Evolutionary conservation across 352 stramenopile genomes (phyloP).

Genomic region (Phytophthora quininea): DNA sequence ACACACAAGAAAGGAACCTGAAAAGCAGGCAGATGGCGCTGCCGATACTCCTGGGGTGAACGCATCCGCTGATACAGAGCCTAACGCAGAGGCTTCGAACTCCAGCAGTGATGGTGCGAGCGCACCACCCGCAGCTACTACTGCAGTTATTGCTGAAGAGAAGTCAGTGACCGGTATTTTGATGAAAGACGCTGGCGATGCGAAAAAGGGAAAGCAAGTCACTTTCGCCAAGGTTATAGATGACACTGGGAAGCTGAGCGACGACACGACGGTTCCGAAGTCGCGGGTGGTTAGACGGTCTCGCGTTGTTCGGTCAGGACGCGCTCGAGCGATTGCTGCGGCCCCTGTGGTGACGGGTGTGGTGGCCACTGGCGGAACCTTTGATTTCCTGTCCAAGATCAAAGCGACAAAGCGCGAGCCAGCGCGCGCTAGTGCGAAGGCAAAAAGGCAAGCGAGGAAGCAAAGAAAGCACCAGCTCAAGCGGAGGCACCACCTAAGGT

Average conservation of each 20-base stretch:
- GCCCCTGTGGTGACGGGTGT: slow-evolving; percentile 61
- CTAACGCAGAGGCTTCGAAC: slow-evolving; percentile 6
- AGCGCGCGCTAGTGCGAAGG: slow-evolving; percentile 15
- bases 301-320: slow-evolving; percentile 38
- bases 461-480: slow-evolving; percentile 26
- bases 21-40: slow-evolving; percentile 14
- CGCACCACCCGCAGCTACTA: slow-evolving; percentile 7
- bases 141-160: slow-evolving; percentile 10
- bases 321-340: slow-evolving; percentile 20
- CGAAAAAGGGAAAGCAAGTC: slow-evolving; percentile 54
- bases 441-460: slow-evolving; percentile 20
- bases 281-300: slow-evolving; percentile 38
- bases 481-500: slow-evolving; percentile 34
- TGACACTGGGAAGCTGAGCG: slow-evolving; percentile 29
- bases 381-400: slow-evolving; percentile 90
- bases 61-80: background rate
- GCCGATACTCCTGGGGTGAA: background rate
- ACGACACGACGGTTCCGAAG: slow-evolving; percentile 32
- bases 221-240: slow-evolving; percentile 58
- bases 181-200: slow-evolving; percentile 19
- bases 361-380: slow-evolving; percentile 79
- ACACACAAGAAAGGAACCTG: slow-evolving; percentile 31
- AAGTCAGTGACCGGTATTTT: slow-evolving; percentile 28
- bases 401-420: slow-evolving; percentile 37
- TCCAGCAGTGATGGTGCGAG: slow-evolving; percentile 11